Base-by-base conservation (phyloP, 176 grass and related monocot genomes). In the Echinochloa phyllopogon region DNA sequence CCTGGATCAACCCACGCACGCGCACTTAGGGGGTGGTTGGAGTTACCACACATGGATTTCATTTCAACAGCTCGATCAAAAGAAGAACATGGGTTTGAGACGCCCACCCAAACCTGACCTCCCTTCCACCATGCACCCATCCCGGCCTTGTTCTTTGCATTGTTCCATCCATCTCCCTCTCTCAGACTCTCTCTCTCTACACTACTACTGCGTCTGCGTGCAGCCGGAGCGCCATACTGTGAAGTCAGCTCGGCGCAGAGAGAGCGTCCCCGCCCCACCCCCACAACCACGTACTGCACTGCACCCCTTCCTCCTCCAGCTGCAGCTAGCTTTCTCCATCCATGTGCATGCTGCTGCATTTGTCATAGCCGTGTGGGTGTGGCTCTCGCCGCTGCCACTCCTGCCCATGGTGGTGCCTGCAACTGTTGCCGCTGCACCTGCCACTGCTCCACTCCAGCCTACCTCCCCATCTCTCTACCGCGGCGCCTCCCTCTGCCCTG, bases 161-260 rank as follows among this genome's bases (percentile, higher is more conserved):
- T n/a, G 85, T 80, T 81, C 77, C 69, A 82, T 87, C 85, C 2
- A 11, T 12, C 11, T 17, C 12, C 12, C 8, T 15, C 20, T 49
- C 43, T 21, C n/a, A n/a, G n/a, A n/a, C 55, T 40, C 51, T 56
- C 17, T 10, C 16, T 41, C 23, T 21, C 25, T 38, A 10, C 15
- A 18, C 11, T 59, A 18, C 11, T 59, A 29, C 5, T 37, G 24
- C 9, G 51, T 18, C 29, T 33, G 29, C 29, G 29, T 33, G 29
- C 29, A 33, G 29, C 13, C 75, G 21, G 65, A 33, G 75, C 63
- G 75, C 63, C 82, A 63, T 25, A 74, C 74, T 67, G 88, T 65
- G 84, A 86, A 86, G 83, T 83, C 83, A 86, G 84, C 79, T 90
- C 78, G 49, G n/a, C 20, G 44, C 24, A 78, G 45, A 37, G 59